Evolutionary conservation across 495 filamentous ascomycete genomes (phyloP), one percentile per base, ranked within the genome.

Genomic region (Gamarada debralockiae): DNA sequence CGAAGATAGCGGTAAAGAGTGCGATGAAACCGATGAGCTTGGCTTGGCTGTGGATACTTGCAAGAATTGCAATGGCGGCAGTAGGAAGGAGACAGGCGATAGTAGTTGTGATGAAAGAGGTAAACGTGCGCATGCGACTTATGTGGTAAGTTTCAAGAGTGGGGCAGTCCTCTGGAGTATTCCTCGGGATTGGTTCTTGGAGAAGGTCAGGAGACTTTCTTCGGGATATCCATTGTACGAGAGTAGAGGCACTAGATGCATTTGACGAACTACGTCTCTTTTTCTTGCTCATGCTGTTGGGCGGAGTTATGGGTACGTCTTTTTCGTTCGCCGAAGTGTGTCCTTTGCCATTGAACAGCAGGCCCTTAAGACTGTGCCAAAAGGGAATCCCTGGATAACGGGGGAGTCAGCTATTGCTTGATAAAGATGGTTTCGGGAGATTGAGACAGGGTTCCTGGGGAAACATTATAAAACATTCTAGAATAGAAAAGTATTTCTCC

Each of bases 51-150:
- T 56, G 14, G 2, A 50, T 42, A 8, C 22, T 57, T 20, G 52
- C 43, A 12, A 63, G 50, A 10, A 59, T 33, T 12, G 17, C 49
- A 31, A 63, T 63, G 6, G 60, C 56, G 3, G 42, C 53, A 10
- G 46, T 59, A 0, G 60, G 60, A 1, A 63, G 50, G 10, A 63
- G 29, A 51, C 60, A 63, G 14, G 60, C 56, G 0, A 59, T 25
- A 2, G 59, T 22, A 1, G 57, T 63, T 14, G 53, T 18, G 1
- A 53, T 36, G 29, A 21, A 36, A 2, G 52, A 50, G 13, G 56
- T 56, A n/a, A 55, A 25, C 6, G 15, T 31, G 9, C 38, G 49
- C 38, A 59, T 50, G 1, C 15, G 44, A 14, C 18, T 29, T 0
- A 41, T 47, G 0, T 48, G 49, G 34, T 60, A 60, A 0, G 36